phyloP scores from a whole-genome alignment of 805 yeast genomes.

The Teunomyces stri region DNA sequence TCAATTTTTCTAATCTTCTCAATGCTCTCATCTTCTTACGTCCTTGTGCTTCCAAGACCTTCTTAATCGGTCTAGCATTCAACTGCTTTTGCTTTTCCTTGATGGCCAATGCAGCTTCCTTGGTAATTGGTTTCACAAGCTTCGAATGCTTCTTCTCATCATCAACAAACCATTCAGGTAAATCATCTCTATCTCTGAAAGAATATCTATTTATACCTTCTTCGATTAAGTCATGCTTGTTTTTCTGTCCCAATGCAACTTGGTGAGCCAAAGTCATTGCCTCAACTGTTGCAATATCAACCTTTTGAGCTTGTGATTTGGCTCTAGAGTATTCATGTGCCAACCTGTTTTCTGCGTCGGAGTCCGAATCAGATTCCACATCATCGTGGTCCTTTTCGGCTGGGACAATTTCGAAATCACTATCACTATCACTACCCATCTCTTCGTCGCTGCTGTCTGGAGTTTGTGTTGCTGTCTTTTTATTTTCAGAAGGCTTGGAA shows the following conservation, averaged over 20 bases:
- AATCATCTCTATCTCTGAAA: slow-evolving; percentile 83
- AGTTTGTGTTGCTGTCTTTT: background rate
- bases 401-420: slow-evolving; percentile 45
- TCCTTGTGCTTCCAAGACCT: slow-evolving; percentile 96
- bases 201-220: slow-evolving; percentile 92
- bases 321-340: slow-evolving; percentile 35
- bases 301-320: slow-evolving; percentile 55
- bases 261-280: slow-evolving; percentile 99
- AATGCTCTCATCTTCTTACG: slow-evolving; percentile 93
- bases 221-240: slow-evolving; percentile 80
- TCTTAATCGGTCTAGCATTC: slow-evolving; percentile 97
- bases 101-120: slow-evolving; percentile 60
- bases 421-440: slow-evolving; percentile 29
- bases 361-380: slow-evolving; percentile 39
- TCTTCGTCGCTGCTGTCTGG: slow-evolving; percentile 37
- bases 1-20: slow-evolving; percentile 79
- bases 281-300: slow-evolving; percentile 87
- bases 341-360: slow-evolving; percentile 47
- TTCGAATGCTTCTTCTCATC: slow-evolving; percentile 88
- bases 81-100: slow-evolving; percentile 51
- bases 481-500: slow-evolving; percentile 5
- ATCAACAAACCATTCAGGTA: slow-evolving; percentile 97
- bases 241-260: slow-evolving; percentile 83
- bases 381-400: slow-evolving; percentile 19
- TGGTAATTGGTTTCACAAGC: slow-evolving; percentile 87